Conservation (phyloP, 176 grass and related monocot genomes). For the Oryza glaberrima region DNA sequence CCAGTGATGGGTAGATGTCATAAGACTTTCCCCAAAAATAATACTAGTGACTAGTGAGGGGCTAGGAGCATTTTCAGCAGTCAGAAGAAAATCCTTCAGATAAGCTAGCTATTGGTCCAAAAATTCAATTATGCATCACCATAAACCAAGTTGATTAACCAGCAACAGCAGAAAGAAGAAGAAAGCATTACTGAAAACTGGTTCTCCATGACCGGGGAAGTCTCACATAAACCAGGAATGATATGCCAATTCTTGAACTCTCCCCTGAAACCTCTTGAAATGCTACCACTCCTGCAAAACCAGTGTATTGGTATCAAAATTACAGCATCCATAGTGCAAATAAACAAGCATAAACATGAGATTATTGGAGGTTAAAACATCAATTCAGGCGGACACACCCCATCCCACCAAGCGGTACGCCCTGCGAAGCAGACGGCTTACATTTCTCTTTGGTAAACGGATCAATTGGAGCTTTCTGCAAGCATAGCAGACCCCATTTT, state of each 20-base stretch:
- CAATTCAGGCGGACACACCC: slow-evolving; percentile 54
- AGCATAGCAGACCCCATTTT: slow-evolving; percentile 10
- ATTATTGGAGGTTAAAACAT: slow-evolving; percentile 24
- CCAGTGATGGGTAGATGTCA: neutral
- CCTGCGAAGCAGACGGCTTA: slow-evolving; percentile 93
- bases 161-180: slow-evolving; percentile 19
- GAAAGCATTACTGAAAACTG: slow-evolving; percentile 93
- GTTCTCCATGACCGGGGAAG: slow-evolving; percentile 94
- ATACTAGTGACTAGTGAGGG: neutral
- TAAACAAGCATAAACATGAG: neutral
- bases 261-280: slow-evolving; percentile 98
- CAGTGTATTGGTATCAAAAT: slow-evolving; percentile 43
- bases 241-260: slow-evolving; percentile 99
- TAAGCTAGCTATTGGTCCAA: neutral
- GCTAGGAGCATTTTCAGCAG: neutral
- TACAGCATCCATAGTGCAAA: slow-evolving; percentile 14
- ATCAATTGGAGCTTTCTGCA: slow-evolving; percentile 99
- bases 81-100: neutral
- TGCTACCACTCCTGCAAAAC: slow-evolving; percentile 90
- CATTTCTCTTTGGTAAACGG: slow-evolving; percentile 90
- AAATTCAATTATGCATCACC: slow-evolving; percentile 3
- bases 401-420: slow-evolving; percentile 96
- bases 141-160: slow-evolving; percentile 1
- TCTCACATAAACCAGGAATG: slow-evolving; percentile 93
- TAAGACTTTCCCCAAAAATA: neutral